Conservation (phyloP, 306 rosid species). For the Castanea mollissima region DNA sequence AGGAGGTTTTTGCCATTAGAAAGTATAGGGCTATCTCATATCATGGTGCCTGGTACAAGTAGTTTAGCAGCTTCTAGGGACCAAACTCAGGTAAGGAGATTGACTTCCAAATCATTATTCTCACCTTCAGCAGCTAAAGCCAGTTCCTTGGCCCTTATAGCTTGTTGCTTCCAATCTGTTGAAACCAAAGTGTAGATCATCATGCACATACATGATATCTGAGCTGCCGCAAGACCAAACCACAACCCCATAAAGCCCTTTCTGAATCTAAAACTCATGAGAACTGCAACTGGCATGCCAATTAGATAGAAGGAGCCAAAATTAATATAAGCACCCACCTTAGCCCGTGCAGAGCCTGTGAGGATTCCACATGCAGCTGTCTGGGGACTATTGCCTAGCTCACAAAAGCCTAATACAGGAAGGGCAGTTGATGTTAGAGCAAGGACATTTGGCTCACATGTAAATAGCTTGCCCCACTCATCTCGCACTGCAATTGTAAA, state of each 20-base stretch:
- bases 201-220: constrained; percentile 9
- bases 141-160: neutral
- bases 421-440: constrained; percentile 3
- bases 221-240: constrained; percentile 9
- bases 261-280: constrained; percentile 1
- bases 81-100: neutral
- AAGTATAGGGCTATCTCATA: neutral
- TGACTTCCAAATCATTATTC: neutral
- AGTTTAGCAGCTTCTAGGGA: neutral
- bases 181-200: constrained; percentile 2
- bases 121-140: neutral
- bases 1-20: neutral
- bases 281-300: constrained; percentile 6
- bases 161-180: constrained; percentile 4
- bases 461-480: constrained; percentile 3
- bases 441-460: neutral
- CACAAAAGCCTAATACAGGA: constrained; percentile 7
- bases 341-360: constrained; percentile 7
- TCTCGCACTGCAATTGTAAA: neutral
- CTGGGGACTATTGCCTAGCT: constrained; percentile 7
- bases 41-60: neutral
- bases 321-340: neutral
- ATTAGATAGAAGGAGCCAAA: constrained; percentile 7
- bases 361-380: constrained; percentile 14
- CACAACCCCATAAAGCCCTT: constrained; percentile 1